Percentiles rank a stretch among this genome's conserved stretches.
Conservation (phyloP, 371 early-diverging fungal species). For the Phascolomyces articulosus region DNA sequence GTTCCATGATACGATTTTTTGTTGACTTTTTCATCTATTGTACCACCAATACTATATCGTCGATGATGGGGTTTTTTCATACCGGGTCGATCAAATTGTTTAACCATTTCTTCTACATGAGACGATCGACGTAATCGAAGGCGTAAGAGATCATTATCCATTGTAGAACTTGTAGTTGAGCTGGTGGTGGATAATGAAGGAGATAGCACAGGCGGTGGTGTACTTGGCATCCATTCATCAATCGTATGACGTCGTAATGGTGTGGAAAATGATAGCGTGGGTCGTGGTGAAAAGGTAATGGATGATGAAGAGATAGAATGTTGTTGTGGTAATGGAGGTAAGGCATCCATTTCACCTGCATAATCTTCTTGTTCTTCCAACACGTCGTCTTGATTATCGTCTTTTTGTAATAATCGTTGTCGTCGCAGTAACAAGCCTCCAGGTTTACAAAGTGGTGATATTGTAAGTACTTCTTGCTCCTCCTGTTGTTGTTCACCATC, state of each 20-base stretch:
- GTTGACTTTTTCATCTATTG: not conserved
- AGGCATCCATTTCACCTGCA: not conserved
- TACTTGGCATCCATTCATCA: conserved; percentile 5
- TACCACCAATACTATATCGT: conserved; percentile 13
- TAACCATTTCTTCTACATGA: conserved; percentile 22
- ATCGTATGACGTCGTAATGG: conserved; percentile 5
- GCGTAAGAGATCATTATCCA: conserved; percentile 11
- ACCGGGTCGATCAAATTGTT: conserved; percentile 10
- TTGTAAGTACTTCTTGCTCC: too few species aligned
- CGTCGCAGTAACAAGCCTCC: too few species aligned
- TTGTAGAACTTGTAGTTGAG: conserved; percentile 7
- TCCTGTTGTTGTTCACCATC: too few species aligned
- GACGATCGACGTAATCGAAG: conserved; percentile 14
- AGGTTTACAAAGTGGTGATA: too few species aligned
- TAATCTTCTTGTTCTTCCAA: not conserved
- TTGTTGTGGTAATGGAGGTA: not conserved
- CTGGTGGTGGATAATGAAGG: conserved; percentile 18
- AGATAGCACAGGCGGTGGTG: conserved; percentile 7
- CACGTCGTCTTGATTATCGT: not conserved
- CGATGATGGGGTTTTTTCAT: conserved; percentile 8
- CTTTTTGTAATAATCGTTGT: not conserved
- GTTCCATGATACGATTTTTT: not conserved
- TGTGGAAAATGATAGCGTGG: conserved; percentile 11
- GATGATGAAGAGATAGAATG: not conserved
- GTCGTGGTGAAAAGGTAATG: conserved; percentile 4